Percentiles rank a stretch among this genome's conserved stretches.
Evolutionary conservation across 1,284 basidiomycete genomes (phyloP).

Genomic region (Coniferiporia sulphurascens): DNA sequence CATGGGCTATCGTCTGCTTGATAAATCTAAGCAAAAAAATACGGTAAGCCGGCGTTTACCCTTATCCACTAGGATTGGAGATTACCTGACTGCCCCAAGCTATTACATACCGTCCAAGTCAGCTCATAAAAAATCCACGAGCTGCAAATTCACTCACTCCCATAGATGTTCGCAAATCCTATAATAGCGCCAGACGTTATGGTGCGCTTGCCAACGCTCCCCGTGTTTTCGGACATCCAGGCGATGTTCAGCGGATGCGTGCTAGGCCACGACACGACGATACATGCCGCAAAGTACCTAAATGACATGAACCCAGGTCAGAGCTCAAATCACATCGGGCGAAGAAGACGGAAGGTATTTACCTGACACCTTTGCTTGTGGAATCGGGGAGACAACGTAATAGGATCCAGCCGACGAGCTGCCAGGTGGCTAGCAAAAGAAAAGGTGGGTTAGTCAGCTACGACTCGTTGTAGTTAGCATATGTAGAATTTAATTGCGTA

Average conservation of each 20-base stretch:
- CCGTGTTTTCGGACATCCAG: slow-evolving; percentile 39
- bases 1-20: slow-evolving; percentile 34
- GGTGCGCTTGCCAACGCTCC: slow-evolving; percentile 33
- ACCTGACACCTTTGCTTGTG: slow-evolving; percentile 27
- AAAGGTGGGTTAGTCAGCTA: neutral
- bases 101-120: neutral
- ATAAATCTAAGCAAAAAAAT: slow-evolving; percentile 29
- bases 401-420: slow-evolving; percentile 34
- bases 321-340: neutral
- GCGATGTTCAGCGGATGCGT: slow-evolving; percentile 37
- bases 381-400: slow-evolving; percentile 29
- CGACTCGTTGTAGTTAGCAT: neutral
- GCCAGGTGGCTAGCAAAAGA: slow-evolving; percentile 30
- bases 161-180: slow-evolving; percentile 31
- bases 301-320: neutral
- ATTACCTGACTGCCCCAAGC: slow-evolving; percentile 13
- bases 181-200: slow-evolving; percentile 35
- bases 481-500: slow-evolving; percentile 9
- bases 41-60: neutral
- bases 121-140: neutral
- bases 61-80: neutral
- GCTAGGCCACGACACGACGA: slow-evolving; percentile 35
- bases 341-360: neutral
- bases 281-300: slow-evolving; percentile 31
- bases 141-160: slow-evolving; percentile 8